Evolutionary conservation across 257 asterid genomes (phyloP), one percentile per base, ranked within the genome.

Genomic region (Knoxia roxburghii): DNA sequence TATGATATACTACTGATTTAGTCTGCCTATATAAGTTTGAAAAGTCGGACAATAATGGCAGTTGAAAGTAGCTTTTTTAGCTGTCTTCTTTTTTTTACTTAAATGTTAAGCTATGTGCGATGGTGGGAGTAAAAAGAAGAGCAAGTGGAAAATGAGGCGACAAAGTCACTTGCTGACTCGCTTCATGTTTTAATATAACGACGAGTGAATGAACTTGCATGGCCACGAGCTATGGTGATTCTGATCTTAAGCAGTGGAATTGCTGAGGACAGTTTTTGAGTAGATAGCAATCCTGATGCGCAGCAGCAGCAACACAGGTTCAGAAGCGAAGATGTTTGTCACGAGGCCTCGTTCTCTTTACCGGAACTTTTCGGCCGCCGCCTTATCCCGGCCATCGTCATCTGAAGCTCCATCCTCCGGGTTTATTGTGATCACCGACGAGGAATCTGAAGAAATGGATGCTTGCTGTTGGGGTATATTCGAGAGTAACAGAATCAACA

Each of bases 301-400:
- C 54, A 64, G 30, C 15, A 56, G 41, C 41, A 45, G 10, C 10
- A 6, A 13, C 15, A 3, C 18, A 1, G 45, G 49, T 6, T 43
- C 32, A n/a, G n/a, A 52, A 56, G 64, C 57, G 72, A 63, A 67
- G 45, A 89, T 90, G 97, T 86, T 81, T 57, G 80, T 78, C 17
- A 82, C 90, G 13, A 73, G 82, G 57, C 89, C 87, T 0, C 89
- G 89, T 8, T 87, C 97, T 18, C 76, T 83, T 8, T 90, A 87
- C 27, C 82, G 85, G n/a, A 79, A 74, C 39, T 69, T 45, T 24
- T 84, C 88, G 0, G 82, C 84, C n/a, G 81, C 84, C 15, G 80
- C 81, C 64, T 72, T 80, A 6, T 48, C 51, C 65, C 77, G 61
- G 67, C 84, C 89, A 24, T 72, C 74, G 10, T 71, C 75, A 14